Base-by-base conservation (phyloP, 2,329 filamentous ascomycete species). In the Aspergillus novoparasiticus region DNA sequence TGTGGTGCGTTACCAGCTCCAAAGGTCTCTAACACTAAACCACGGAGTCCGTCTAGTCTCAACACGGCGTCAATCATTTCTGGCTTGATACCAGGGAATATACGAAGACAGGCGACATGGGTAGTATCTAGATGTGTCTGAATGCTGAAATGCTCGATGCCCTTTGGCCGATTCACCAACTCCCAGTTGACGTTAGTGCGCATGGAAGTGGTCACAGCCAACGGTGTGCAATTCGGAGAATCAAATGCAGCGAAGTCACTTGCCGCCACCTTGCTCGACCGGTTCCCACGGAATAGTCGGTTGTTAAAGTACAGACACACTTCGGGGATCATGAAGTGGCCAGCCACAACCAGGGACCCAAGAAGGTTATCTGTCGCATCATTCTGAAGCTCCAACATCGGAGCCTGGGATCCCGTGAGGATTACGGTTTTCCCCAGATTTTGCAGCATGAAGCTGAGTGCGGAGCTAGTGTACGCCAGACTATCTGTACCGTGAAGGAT, bases 221-320 rank as follows among this genome's bases (percentile, higher is more conserved):
- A 82, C 3, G 94, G 92, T 39, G 90, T 86, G 69, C 88, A 87
- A 76, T 97, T 97, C n/a, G 94, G 94, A 53, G 90, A 93, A 62
- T 89, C 90, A 76, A 97, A 97, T 8, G 93, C 94, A 62, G 92
- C 89, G 75, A 96, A 97, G 59, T 91, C 88, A 63, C 91, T 92
- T 6, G 93, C 91, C 16, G 92, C 94, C 36, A 96, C 88, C 78
- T 97, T 97, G 66, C 92, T 95, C 11, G 91, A 89, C 64, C 94
- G 85, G 78, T 96, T 97, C 19, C 94, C 94, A 30, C 94, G 88
- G 80, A 94, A 96, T 23, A 97, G 86, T 69, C 89, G 92, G 80
- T 96, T 91, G 78, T 95, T 92, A 84, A 97, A 97, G 82, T 96
- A 97, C 41, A 97, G 85, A 75, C 92, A 94, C 59, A 97, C 94